These are phyloP conservation scores for Amauroascus niger DNA, from an alignment of 2,329 filamentous ascomycete species.

Conservation along the genomic window DNA sequence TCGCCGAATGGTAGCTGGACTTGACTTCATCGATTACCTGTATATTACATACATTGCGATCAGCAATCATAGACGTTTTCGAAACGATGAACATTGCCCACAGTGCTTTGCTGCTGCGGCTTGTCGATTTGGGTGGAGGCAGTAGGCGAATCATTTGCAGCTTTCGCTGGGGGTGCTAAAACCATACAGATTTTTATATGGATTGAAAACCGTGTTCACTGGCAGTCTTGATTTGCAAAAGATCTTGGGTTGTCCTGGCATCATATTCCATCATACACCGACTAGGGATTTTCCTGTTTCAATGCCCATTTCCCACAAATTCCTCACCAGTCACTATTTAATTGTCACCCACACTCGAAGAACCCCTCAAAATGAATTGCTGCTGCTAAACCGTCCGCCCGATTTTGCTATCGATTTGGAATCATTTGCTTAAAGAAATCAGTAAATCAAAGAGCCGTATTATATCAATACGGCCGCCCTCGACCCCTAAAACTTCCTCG, in stretches of 20 bases:
- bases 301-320: not conserved
- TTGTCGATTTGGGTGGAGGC: not conserved
- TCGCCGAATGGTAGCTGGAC: constrained; percentile 58
- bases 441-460: not conserved
- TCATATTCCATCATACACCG: not conserved
- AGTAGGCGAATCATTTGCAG: not conserved
- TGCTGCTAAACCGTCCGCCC: not conserved
- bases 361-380: not conserved
- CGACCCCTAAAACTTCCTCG: constrained; percentile 31
- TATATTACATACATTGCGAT: not conserved
- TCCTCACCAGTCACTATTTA: not conserved
- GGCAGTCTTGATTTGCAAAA: not conserved
- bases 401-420: not conserved
- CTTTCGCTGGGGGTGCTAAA: not conserved
- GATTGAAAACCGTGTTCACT: not conserved
- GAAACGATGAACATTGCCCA: not conserved
- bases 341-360: not conserved
- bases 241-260: not conserved
- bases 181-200: not conserved
- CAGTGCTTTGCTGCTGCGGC: not conserved
- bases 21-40: not conserved
- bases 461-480: constrained; percentile 31
- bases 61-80: not conserved
- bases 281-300: not conserved
- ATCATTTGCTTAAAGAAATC: not conserved